These are phyloP conservation scores for Phytophthora brassicae DNA, from an alignment of 352 stramenopile species.

Conservation along the genomic window DNA sequence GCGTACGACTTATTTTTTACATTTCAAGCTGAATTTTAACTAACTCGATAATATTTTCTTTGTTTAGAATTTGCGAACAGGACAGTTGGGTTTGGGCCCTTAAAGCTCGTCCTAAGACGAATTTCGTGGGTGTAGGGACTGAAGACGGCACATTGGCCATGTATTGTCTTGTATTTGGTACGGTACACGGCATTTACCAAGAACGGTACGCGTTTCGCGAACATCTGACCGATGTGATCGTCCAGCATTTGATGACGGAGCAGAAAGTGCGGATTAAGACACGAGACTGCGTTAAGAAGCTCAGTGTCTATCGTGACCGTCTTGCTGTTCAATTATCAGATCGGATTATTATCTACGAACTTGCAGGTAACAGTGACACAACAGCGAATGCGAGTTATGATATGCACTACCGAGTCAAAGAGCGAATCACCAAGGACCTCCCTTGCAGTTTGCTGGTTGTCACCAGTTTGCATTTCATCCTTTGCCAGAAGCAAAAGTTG, in stretches of 20 bases:
- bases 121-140: conserved; percentile 84
- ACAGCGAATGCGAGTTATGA: conserved; percentile 65
- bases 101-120: conserved; percentile 80
- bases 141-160: conserved; percentile 87
- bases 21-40: not conserved
- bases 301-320: conserved; percentile 92
- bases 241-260: conserved; percentile 95
- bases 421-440: conserved; percentile 84
- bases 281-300: conserved; percentile 94
- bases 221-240: conserved; percentile 95
- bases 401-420: conserved; percentile 93
- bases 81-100: conserved; percentile 93
- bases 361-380: conserved; percentile 55
- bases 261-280: conserved; percentile 95
- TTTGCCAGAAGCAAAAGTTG: conserved; percentile 92
- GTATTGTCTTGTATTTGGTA: conserved; percentile 90
- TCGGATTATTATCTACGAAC: conserved; percentile 94
- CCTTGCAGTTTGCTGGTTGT: conserved; percentile 89
- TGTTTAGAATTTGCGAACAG: conserved; percentile 70
- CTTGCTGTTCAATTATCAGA: conserved; percentile 94
- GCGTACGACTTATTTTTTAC: conserved; percentile 27
- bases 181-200: conserved; percentile 92
- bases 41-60: not conserved
- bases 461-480: conserved; percentile 90
- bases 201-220: conserved; percentile 94